Conservation (phyloP, 164 flowering plant species). For the Sedum album region DNA sequence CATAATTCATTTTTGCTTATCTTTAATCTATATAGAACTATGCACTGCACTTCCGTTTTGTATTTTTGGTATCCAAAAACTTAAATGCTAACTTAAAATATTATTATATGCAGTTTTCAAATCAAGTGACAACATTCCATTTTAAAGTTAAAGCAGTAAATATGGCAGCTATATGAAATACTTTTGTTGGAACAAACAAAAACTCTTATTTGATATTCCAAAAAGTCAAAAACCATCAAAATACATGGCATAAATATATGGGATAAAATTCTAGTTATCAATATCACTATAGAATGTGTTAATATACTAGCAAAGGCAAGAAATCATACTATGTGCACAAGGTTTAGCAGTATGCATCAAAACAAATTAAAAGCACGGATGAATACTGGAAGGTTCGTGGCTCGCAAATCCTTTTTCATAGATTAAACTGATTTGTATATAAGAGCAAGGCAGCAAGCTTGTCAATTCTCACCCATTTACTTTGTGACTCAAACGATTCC, state of each 20-base stretch:
- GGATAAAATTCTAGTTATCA: too few relatives aligned
- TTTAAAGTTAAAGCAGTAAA: too few relatives aligned
- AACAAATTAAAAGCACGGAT: background rate
- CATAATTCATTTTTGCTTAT: background rate
- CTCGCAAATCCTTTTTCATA: background rate
- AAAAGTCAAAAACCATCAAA: background rate
- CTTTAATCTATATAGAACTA: too few relatives aligned
- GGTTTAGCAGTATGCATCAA: background rate
- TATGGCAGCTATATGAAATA: too few relatives aligned
- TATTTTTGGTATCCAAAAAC: background rate
- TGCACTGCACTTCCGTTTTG: too few relatives aligned
- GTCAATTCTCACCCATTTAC: conserved; percentile 47
- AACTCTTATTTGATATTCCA: background rate
- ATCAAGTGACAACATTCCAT: too few relatives aligned
- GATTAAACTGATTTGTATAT: background rate
- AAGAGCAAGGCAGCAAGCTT: background rate
- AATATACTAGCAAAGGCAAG: background rate
- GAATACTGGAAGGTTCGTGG: background rate
- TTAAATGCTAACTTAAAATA: background rate
- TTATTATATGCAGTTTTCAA: too few relatives aligned
- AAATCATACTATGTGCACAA: background rate
- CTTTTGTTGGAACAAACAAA: too few relatives aligned
- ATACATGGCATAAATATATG: too few relatives aligned
- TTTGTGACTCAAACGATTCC: conserved; percentile 39
- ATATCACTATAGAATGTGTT: too few relatives aligned